These are phyloP conservation scores for Xylariomycetidae sp. DNA, from an alignment of 2,329 filamentous ascomycete species.

Conservation along the genomic window DNA sequence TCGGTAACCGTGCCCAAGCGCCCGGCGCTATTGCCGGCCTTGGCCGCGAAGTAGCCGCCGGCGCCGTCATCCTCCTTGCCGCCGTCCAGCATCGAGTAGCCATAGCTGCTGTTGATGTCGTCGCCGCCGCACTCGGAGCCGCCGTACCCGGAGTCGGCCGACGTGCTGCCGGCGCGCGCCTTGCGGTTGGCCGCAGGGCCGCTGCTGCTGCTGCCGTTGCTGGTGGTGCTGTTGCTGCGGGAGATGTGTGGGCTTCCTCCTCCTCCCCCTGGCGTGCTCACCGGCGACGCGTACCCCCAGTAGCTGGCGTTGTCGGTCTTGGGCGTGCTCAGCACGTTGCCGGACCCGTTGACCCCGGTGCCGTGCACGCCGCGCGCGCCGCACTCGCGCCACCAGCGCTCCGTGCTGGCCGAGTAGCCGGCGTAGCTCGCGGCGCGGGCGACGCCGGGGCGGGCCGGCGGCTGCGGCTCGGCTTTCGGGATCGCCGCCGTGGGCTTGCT, in stretches of 20 bases:
- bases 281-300: neutral
- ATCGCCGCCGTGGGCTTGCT: neutral
- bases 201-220: slow-evolving; percentile 1
- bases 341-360: neutral
- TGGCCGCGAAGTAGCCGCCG: slow-evolving; percentile 8
- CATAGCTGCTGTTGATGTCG: slow-evolving; percentile 5
- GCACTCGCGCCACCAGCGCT: slow-evolving; percentile 1
- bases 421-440: slow-evolving; percentile 5
- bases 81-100: neutral
- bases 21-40: neutral
- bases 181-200: neutral
- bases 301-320: slow-evolving; percentile 11
- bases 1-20: slow-evolving; percentile 9
- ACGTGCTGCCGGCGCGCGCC: neutral
- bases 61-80: neutral
- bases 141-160: no score
- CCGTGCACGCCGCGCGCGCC: slow-evolving; percentile 3
- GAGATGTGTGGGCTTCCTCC: neutral
- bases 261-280: neutral
- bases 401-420: neutral
- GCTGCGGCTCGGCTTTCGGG: no score
- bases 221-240: neutral
- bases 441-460: slow-evolving; percentile 3
- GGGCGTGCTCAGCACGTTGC: slow-evolving; percentile 11
- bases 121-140: neutral